phyloP scores from a whole-genome alignment of 2,329 filamentous ascomycete species.

The Diaporthe humulicola region DNA sequence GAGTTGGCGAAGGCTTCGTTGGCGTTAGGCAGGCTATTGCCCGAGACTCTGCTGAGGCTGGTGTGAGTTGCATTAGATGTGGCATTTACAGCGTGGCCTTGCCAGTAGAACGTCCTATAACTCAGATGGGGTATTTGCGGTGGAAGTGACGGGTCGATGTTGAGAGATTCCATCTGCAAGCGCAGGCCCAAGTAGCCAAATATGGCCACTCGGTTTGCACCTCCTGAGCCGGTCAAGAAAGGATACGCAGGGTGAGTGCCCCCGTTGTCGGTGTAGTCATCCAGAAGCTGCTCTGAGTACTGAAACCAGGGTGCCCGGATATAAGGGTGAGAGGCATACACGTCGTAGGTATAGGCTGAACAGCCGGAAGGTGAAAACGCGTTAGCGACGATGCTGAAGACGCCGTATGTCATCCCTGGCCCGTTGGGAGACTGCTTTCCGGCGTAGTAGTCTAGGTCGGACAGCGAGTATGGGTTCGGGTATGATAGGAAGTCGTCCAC shows the following conservation, averaged over 20 bases:
- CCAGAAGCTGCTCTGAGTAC: slow-evolving; percentile 38
- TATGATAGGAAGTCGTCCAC: slow-evolving; percentile 39
- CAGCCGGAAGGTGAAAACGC: slow-evolving; percentile 37
- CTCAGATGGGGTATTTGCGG: slow-evolving; percentile 33
- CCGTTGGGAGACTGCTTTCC: slow-evolving; percentile 34
- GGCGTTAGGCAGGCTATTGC: slow-evolving; percentile 60
- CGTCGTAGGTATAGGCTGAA: slow-evolving; percentile 36
- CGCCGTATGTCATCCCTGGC: slow-evolving; percentile 39
- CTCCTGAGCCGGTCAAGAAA: slow-evolving; percentile 36
- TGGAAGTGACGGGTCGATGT: slow-evolving; percentile 35
- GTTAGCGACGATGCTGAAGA: slow-evolving; percentile 38
- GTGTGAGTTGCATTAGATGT: slow-evolving; percentile 49
- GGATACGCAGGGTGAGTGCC: slow-evolving; percentile 38
- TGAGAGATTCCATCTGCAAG: slow-evolving; percentile 35
- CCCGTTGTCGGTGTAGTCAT: slow-evolving; percentile 37
- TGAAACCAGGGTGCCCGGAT: slow-evolving; percentile 38
- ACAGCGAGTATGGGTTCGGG: slow-evolving; percentile 33
- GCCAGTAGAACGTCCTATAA: slow-evolving; percentile 40
- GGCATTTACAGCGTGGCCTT: slow-evolving; percentile 37
- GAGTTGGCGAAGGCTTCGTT: slow-evolving; percentile 65
- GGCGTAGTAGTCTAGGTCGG: slow-evolving; percentile 38
- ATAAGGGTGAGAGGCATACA: slow-evolving; percentile 34
- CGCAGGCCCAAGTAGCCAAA: slow-evolving; percentile 37
- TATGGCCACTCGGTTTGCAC: slow-evolving; percentile 37
- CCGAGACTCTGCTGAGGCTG: slow-evolving; percentile 39